Base-by-base conservation (phyloP, 441 rosid species). In the Pelargonium australe region DNA sequence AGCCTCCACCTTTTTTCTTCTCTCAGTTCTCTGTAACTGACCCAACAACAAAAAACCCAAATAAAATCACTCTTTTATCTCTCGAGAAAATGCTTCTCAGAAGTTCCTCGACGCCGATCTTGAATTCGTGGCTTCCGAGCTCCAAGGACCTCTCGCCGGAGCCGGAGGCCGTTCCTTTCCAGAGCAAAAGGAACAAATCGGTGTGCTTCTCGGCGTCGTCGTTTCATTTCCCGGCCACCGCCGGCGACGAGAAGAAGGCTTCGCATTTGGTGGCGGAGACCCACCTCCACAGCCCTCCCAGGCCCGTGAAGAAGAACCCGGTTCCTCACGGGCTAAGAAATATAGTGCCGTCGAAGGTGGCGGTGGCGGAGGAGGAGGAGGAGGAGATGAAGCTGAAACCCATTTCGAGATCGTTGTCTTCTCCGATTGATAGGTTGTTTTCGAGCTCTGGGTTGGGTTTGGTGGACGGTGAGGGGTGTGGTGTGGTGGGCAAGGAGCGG, bases 1-100 rank as follows among this genome's bases (percentile, higher is more conserved):
- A 55, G 19, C 17, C 23, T 16, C 62, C 5, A 49, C 92, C 87
- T 51, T 49, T 49, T 4, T 49, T 3, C 55, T 49, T 47, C 13
- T 23, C 62, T 17, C 34, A 16, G 14, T 55, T 55, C 62, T 55
- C 62, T 20, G 62, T 9, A 23, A 55, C 16, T 55, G 34, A 28
- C 34, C 34, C 34, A 28, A 28, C 34, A 51, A 51, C 5, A 55
- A 55, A 17, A 51, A 2, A 6, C 58, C 5, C 58, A 51, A 13
- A 17, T 10, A 55, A 28, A 28, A 28, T 28, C 34, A 28, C 1
- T 0, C 1, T 2, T 28, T 28, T 28, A 4, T 17, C 12, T 57
- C 31, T 19, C 13, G 12, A 57, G 19, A 16, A 2, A 7, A 57
- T 57, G 63, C 63, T 57, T 57, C 28, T 17, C 10, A 57, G 63